Evolutionary conservation across 2,329 filamentous ascomycete species (phyloP), one percentile per base, ranked within the genome.

Genomic region (Graphilbum sp.): DNA sequence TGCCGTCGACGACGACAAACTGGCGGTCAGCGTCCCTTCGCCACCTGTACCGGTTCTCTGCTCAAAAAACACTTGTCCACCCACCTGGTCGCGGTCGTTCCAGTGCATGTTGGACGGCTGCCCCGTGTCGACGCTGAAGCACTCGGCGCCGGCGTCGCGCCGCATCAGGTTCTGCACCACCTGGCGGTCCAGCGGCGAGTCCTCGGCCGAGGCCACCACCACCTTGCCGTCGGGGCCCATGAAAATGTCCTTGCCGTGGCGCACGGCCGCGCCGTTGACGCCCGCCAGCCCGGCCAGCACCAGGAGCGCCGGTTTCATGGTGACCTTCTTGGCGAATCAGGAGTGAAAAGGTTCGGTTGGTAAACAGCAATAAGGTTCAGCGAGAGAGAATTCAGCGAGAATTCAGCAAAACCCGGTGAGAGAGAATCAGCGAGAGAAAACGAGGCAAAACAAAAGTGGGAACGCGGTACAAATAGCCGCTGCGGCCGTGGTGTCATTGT

Each of bases 21-120:
- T 45, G 21, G 10, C 11, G 10, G 21, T 34, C 2, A 34, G 36
- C 7, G 12, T 25, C 23, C 23, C 7, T 7, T 25, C 23, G 23
- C 12, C 7, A 7, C 23, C 12, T 25, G 23, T 7, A 25, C 23
- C n/a, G n/a, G n/a, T n/a, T n/a, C n/a, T n/a, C n/a, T n/a, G n/a
- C n/a, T n/a, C n/a, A n/a, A n/a, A n/a, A 25, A 25, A 25, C 23
- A 25, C 7, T 12, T 25, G 23, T 25, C 23, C 23, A 25, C 23
- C 12, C 23, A 38, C 36, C 36, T 39, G 42, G 20, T 42, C 37
- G 3, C 24, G 2, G n/a, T 44, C 36, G 25, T 40, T 42, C 34
- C 39, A 41, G 32, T 45, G 42, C n/a, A 45, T 38, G 35, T 45
- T 44, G 6, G 21, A 9, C 2, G 41, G 43, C 4, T 4, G 5